Evolutionary conservation across 495 filamentous ascomycete species (phyloP).

Genomic region (Darksidea phi): DNA sequence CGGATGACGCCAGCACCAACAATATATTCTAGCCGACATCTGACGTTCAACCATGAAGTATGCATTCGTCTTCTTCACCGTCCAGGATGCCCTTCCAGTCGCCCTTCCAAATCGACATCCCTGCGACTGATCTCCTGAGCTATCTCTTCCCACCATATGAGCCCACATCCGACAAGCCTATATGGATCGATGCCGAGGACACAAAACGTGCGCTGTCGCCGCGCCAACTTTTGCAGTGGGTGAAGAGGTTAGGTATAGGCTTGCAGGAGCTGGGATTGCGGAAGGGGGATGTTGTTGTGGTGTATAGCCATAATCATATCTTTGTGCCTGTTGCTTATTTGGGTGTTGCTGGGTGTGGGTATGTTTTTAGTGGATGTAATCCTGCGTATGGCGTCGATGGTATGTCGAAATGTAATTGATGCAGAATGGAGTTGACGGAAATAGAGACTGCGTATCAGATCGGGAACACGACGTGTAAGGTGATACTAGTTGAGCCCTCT

Average conservation of each 20-base stretch:
- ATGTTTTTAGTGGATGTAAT: constrained; percentile 46
- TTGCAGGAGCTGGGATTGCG: constrained; percentile 43
- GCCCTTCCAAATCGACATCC: constrained; percentile 46
- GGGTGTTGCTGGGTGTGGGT: constrained; percentile 46
- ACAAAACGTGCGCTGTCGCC: constrained; percentile 44
- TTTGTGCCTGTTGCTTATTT: constrained; percentile 51
- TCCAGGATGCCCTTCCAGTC: constrained; percentile 42
- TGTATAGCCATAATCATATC: constrained; percentile 51
- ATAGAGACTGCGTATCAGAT: constrained; percentile 41
- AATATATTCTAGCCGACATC: not conserved
- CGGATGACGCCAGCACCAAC: not conserved
- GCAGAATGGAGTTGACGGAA: not conserved
- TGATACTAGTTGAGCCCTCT: constrained; percentile 44
- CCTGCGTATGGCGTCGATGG: constrained; percentile 41
- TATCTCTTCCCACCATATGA: constrained; percentile 48
- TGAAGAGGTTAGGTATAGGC: constrained; percentile 47
- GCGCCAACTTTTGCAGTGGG: constrained; percentile 45
- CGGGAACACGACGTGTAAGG: constrained; percentile 44
- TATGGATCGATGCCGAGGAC: constrained; percentile 52
- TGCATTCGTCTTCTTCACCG: too few species aligned
- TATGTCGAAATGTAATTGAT: constrained; percentile 4
- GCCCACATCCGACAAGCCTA: constrained; percentile 43
- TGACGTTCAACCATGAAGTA: too few species aligned
- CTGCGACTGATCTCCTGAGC: constrained; percentile 46
- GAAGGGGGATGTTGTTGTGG: constrained; percentile 48